Base-by-base conservation (phyloP, 2,329 filamentous ascomycete species). In the Cercospora beticola region DNA sequence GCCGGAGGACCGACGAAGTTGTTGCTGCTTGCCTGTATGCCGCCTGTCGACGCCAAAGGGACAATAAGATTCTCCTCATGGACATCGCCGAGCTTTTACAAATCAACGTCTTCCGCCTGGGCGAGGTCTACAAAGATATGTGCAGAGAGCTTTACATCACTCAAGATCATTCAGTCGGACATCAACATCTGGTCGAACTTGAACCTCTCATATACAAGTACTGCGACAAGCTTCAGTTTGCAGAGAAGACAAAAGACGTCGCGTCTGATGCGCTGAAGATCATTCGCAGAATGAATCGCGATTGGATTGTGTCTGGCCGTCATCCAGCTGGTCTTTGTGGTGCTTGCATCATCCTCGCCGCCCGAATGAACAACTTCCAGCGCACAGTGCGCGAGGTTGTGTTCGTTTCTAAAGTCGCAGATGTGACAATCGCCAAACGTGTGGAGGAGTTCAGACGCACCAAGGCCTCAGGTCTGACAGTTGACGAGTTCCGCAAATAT, bases 311-410 rank as follows among this genome's bases (percentile, higher is more conserved):
- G 58, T 93, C 94, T 78, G 95, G 95, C 74, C 91, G 95, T 76
- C 90, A 95, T 49, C 95, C 95, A 16, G 94, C 94, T 6, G 95
- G 95, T 73, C 90, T 98, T 65, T 97, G 94, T 79, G 95, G 95
- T 70, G 95, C 95, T 12, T 97, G 94, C 73, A 86, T 99, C 59
- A 92, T 99, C 70, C 90, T 99, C 79, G 95, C 95, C 6, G 94
- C 95, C 8, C 91, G 95, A 63, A 98, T 98, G 91, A 97, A 97
- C 86, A 98, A 98, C 80, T 99, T 96, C 78, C 91, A 94, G 56
- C 90, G 95, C 18, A 97, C 93, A 0, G 89, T 97, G 12, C 88
- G 93, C 31, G 95, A 99, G 80, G 92, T 99, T 8, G 94, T 98
- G n/a, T 98, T 97, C 78, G 92, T 97, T 43, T 94, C 97, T 78